A percentile compares a stretch with the other conserved stretches of the same genome.
Conservation (phyloP, 371 early-diverging fungal genomes). For the Umbelopsis sp. region DNA sequence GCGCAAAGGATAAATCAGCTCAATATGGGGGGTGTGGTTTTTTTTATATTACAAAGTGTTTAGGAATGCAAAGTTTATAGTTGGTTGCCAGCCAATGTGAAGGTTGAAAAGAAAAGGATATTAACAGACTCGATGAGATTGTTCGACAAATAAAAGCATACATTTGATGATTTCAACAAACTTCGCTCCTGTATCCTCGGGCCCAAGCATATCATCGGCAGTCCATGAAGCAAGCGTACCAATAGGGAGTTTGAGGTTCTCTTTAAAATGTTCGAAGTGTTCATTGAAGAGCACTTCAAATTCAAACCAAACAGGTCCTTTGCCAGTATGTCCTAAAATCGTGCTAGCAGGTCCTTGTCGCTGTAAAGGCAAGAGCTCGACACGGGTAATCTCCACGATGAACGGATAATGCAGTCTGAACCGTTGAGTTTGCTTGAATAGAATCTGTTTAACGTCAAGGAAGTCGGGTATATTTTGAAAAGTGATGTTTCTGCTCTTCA, state of each 20-base stretch:
- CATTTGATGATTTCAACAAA: conserved; percentile 44
- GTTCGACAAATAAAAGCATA: conserved; percentile 41
- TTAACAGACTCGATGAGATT: conserved; percentile 24
- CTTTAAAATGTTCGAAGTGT: conserved; percentile 31
- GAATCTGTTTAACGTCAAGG: conserved; percentile 38
- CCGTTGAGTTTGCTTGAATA: conserved; percentile 33
- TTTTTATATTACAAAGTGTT: background rate
- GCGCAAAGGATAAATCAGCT: too few species aligned
- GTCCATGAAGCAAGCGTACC: conserved; percentile 44
- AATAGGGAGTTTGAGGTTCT: conserved; percentile 31
- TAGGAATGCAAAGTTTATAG: background rate
- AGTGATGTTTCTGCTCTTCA: conserved; percentile 26
- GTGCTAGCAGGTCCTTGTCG: conserved; percentile 31
- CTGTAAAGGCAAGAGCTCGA: conserved; percentile 36
- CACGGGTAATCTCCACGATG: conserved; percentile 41
- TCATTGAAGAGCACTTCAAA: conserved; percentile 36
- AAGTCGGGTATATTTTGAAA: conserved; percentile 49
- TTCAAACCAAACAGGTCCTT: conserved; percentile 41
- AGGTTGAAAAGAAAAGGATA: background rate
- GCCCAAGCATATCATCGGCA: conserved; percentile 38
- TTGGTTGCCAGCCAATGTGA: background rate
- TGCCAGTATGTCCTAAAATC: conserved; percentile 32
- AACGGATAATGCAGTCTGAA: conserved; percentile 43
- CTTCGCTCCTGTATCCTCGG: conserved; percentile 21
- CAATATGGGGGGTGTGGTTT: too few species aligned